These are phyloP conservation scores for Tolypocladium endophyticum DNA, from an alignment of 2,329 filamentous ascomycete species.

Conservation along the genomic window DNA sequence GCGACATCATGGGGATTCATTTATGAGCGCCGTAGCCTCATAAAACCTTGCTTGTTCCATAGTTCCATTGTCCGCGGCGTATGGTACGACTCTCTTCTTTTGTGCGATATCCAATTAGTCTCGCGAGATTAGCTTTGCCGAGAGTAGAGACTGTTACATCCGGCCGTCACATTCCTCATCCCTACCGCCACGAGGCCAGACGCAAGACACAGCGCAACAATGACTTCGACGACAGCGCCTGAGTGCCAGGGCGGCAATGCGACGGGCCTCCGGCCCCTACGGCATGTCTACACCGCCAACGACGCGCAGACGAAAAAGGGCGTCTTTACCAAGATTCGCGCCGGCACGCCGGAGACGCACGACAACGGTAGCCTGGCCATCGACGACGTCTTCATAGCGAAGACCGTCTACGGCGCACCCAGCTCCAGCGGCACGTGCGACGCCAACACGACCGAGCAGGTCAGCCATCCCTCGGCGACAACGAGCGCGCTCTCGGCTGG, in stretches of 20 bases:
- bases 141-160: neutral
- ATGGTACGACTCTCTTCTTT: neutral
- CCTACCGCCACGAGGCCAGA: neutral
- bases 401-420: conserved; percentile 18
- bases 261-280: neutral
- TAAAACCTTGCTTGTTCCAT: neutral
- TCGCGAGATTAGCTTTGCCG: neutral
- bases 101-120: too few relatives aligned
- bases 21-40: neutral
- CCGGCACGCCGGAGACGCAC: conserved; percentile 10
- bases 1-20: neutral
- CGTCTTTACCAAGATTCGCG: conserved; percentile 8
- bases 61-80: neutral
- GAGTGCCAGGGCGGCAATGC: neutral
- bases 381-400: conserved; percentile 31
- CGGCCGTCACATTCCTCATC: neutral
- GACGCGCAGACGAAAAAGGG: conserved; percentile 3
- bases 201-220: neutral
- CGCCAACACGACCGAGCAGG: conserved; percentile 14
- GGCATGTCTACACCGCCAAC: conserved; percentile 4
- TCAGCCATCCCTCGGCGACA: neutral
- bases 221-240: neutral
- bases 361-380: conserved; percentile 24
- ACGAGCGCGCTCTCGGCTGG: conserved; percentile 18
- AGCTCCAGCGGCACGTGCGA: conserved; percentile 25